A percentile compares a stretch with the other conserved stretches of the same genome.
Conservation (phyloP, 192 early-diverging fungal genomes). For the Irineochytrium annulatum region DNA sequence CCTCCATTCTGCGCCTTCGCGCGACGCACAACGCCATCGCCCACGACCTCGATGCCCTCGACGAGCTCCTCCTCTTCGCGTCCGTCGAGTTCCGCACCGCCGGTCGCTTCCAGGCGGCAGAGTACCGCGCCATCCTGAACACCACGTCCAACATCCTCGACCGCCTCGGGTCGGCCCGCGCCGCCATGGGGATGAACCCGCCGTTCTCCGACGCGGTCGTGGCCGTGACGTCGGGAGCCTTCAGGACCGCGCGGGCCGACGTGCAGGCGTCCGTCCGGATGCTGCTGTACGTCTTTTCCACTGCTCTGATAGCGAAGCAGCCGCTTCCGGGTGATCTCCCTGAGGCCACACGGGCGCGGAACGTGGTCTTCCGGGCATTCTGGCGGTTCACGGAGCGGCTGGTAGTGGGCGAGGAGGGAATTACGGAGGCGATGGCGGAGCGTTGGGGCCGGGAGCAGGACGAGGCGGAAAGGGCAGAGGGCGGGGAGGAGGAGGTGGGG, state of each 20-base stretch:
- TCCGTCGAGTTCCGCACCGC: background rate
- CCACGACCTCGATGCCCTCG: background rate
- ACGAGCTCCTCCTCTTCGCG: constrained; percentile 1
- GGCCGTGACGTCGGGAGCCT: too few species aligned
- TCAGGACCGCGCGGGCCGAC: too few species aligned
- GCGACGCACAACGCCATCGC: background rate
- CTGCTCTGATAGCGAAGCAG: constrained; percentile 5
- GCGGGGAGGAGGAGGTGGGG: background rate
- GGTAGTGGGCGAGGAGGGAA: background rate
- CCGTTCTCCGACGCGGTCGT: too few species aligned
- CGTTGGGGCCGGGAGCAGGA: background rate
- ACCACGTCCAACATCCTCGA: background rate
- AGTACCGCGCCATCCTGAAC: background rate
- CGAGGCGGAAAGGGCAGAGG: background rate
- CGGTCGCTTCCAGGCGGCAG: background rate
- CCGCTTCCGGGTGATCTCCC: constrained; percentile 12
- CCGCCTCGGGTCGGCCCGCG: too few species aligned
- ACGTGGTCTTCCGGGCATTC: constrained; percentile 3
- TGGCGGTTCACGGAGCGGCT: background rate
- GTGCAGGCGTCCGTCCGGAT: background rate
- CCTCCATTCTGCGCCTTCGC: too few species aligned
- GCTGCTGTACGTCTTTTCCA: constrained; percentile 10
- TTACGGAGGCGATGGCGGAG: background rate
- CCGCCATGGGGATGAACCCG: too few species aligned
- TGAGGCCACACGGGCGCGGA: background rate